Evolutionary conservation across 768 basidiomycete species (phyloP).

Genomic region (Mycena olivaceomarginata): DNA sequence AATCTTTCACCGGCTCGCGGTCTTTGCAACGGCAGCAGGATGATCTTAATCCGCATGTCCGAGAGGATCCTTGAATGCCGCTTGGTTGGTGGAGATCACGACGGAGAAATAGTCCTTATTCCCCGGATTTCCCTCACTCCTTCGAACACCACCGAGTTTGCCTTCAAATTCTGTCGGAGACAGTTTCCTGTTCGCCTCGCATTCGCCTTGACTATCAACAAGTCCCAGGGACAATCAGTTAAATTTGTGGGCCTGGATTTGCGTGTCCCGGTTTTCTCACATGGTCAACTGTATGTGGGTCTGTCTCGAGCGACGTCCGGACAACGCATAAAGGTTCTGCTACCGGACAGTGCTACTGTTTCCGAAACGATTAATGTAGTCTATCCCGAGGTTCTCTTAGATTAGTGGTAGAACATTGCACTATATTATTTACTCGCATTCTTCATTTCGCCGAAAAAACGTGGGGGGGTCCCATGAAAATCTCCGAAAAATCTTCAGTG

Average conservation of each 20-base stretch:
- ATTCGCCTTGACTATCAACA: slow-evolving; percentile 14
- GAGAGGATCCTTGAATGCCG: neutral
- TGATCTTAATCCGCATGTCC: neutral
- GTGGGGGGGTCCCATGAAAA: too few species aligned
- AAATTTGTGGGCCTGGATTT: neutral
- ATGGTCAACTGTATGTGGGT: slow-evolving; percentile 12
- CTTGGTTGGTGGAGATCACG: neutral
- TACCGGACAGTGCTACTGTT: neutral
- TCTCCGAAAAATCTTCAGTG: too few species aligned
- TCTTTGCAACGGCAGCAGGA: slow-evolving; percentile 6
- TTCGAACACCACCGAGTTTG: slow-evolving; percentile 9
- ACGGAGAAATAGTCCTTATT: slow-evolving; percentile 4
- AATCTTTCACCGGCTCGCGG: slow-evolving; percentile 13
- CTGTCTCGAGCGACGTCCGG: slow-evolving; percentile 2
- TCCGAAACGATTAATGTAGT: slow-evolving; percentile 10
- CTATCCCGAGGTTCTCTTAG: slow-evolving; percentile 9
- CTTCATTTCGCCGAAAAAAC: too few species aligned
- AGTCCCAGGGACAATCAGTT: neutral
- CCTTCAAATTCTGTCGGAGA: slow-evolving; percentile 6
- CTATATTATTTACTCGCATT: too few species aligned
- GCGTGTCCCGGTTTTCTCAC: neutral
- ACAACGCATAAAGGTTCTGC: neutral
- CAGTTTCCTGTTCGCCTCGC: slow-evolving; percentile 1
- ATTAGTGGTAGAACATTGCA: neutral
- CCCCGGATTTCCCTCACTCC: slow-evolving; percentile 5